Evolutionary conservation across 257 asterid genomes (phyloP).

Genomic region (Verbena officinalis): DNA sequence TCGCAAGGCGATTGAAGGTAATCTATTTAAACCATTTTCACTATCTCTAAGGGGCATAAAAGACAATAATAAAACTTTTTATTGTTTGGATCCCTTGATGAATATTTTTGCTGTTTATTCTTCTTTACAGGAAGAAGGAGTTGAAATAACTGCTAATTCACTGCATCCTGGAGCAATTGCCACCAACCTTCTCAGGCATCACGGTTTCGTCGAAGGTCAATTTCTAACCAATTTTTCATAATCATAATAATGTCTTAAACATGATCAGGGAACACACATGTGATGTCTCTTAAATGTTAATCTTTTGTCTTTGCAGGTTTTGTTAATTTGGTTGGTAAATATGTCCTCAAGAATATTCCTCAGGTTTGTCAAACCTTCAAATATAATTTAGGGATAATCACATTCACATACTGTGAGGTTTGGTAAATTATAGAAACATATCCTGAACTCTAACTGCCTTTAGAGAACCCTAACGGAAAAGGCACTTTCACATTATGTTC

Average conservation of each 20-base stretch:
- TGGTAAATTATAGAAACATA: too few relatives aligned
- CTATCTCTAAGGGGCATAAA: too few relatives aligned
- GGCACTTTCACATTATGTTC: too few relatives aligned
- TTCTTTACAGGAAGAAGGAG: constrained; percentile 85
- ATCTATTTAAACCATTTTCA: background rate
- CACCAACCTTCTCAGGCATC: constrained; percentile 71
- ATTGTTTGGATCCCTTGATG: too few relatives aligned
- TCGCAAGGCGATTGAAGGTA: constrained; percentile 69
- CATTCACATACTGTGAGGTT: too few relatives aligned
- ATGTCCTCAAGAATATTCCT: constrained; percentile 57
- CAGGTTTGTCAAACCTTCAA: constrained; percentile 49
- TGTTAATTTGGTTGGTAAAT: constrained; percentile 54
- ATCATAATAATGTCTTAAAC: background rate
- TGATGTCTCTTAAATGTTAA: too few relatives aligned
- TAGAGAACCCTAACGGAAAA: too few relatives aligned
- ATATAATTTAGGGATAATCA: background rate
- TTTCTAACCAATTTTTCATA: constrained; percentile 12
- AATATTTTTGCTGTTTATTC: too few relatives aligned
- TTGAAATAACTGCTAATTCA: constrained; percentile 74
- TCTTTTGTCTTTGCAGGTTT: constrained; percentile 42
- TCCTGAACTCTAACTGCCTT: too few relatives aligned
- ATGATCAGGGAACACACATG: too few relatives aligned
- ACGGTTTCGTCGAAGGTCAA: constrained; percentile 50
- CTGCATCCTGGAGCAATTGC: constrained; percentile 83
- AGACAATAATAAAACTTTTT: too few relatives aligned